These are phyloP conservation scores for Chrysopogon serrulatus DNA, from an alignment of 176 grass and related monocot genomes.

Conservation along the genomic window DNA sequence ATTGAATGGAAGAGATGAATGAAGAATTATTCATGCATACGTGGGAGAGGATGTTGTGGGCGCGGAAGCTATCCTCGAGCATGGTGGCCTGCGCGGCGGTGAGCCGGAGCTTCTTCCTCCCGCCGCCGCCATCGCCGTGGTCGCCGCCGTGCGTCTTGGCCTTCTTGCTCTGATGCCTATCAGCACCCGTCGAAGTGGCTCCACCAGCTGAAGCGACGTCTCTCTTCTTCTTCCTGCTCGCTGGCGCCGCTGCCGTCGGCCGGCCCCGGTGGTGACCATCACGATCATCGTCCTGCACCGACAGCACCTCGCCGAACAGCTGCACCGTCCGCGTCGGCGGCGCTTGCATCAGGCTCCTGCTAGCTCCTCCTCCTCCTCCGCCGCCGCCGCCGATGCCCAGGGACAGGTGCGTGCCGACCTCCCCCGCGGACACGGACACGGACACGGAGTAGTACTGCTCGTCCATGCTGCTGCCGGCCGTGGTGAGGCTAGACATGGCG, in stretches of 20 bases:
- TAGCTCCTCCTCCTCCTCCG: not conserved
- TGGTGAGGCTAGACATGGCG: conserved; percentile 43
- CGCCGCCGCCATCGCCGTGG: not conserved
- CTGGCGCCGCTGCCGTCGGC: not conserved
- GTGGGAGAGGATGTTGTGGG: conserved; percentile 43
- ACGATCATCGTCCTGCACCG: not conserved
- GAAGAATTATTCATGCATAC: not conserved
- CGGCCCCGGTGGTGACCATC: not conserved
- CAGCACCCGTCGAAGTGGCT: not conserved
- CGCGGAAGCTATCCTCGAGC: conserved; percentile 47
- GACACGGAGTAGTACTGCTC: not conserved
- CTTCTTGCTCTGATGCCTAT: not conserved
- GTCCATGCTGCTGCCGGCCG: conserved; percentile 3
- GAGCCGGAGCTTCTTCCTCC: conserved; percentile 62
- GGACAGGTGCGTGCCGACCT: conserved; percentile 29
- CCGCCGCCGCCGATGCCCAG: conserved; percentile 5
- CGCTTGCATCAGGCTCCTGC: not conserved
- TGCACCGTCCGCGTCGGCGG: not conserved
- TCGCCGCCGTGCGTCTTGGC: not conserved
- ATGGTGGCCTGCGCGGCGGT: conserved; percentile 29
- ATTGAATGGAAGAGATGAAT: not conserved
- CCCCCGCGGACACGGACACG: not conserved
- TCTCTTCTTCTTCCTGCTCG: not conserved
- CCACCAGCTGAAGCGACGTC: no score
- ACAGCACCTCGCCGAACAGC: conserved; percentile 23